Evolutionary conservation across 228 moss, liverwort and hornwort genomes (phyloP).

Genomic region (Sphagnum magellanicum): DNA sequence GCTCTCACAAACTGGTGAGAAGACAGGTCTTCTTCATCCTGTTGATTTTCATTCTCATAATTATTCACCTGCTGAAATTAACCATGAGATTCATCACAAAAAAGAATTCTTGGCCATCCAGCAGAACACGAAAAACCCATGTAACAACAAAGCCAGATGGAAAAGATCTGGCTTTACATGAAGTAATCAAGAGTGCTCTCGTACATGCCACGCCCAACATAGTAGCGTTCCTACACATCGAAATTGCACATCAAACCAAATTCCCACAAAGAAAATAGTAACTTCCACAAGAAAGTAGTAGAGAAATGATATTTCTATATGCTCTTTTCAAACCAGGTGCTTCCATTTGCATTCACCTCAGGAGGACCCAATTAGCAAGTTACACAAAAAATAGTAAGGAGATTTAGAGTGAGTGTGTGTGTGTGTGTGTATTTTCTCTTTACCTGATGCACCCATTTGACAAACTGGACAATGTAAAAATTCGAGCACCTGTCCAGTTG

Average conservation of each 20-base stretch:
- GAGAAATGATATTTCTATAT: too few relatives aligned
- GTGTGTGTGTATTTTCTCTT: too few relatives aligned
- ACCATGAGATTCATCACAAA: background rate
- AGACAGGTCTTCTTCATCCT: background rate
- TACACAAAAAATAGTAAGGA: background rate
- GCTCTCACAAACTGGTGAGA: background rate
- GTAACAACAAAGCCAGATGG: too few relatives aligned
- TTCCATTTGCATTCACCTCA: too few relatives aligned
- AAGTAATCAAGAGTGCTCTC: slow-evolving; percentile 93
- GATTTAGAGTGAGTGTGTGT: too few relatives aligned
- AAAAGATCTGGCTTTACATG: slow-evolving; percentile 18
- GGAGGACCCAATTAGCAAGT: background rate
- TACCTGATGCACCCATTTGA: slow-evolving; percentile 70
- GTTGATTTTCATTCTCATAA: background rate
- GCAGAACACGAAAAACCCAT: too few relatives aligned
- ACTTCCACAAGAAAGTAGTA: too few relatives aligned
- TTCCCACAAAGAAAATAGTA: too few relatives aligned
- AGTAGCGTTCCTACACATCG: slow-evolving; percentile 68
- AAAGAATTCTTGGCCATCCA: too few relatives aligned
- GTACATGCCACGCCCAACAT: slow-evolving; percentile 84
- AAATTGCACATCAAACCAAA: too few relatives aligned
- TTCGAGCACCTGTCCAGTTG: slow-evolving; percentile 63
- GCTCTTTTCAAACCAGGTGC: too few relatives aligned
- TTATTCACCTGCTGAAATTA: background rate
- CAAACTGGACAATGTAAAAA: slow-evolving; percentile 49